Base-by-base conservation (phyloP, 1,284 basidiomycete species). In the Papiliotrema nemorosa region DNA sequence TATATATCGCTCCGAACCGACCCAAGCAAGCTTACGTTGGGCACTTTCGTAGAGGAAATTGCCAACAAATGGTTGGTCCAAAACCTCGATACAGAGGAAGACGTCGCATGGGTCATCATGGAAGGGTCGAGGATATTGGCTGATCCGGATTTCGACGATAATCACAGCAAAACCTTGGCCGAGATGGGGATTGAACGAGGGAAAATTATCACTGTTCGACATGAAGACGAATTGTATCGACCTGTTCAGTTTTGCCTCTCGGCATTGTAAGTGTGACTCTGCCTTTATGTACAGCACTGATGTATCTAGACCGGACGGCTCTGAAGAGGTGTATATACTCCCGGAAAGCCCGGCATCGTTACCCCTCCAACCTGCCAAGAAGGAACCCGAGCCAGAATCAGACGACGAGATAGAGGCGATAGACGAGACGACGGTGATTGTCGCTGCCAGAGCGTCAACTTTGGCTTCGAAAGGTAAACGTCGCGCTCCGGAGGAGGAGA, bases 141-240 rank as follows among this genome's bases (percentile, higher is more conserved):
- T 2, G 71, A 74, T 55, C 69, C 69, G 5, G 74, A 76, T 52
- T 70, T 67, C 43, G 67, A 72, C 16, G 71, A 73, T 50, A 72
- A 74, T 47, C 58, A 63, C 40, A 58, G 41, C 16, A 66, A 65
- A 49, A 70, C 71, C 18, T 53, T 76, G 42, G 70, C 54, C 18
- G 68, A 72, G 14, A 53, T 76, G 22, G 70, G 64, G 4, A 49
- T 75, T 12, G 62, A 50, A 13, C 55, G 72, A 5, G 73, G 73
- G 13, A 90, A 85, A 73, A 90, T 93, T 73, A 67, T 98, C 59
- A 85, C 84, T 1, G 84, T 97, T 24, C 85, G 85, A 40, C 74
- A 75, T 55, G 73, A 74, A 46, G 90, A 94, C 38, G 86, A 82
- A n/a, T 83, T 84, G 58, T 81, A 78, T 67, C 82, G 79, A 10